Base-by-base conservation (phyloP, 139 green algal species). In the Coelastrella sp. region DNA sequence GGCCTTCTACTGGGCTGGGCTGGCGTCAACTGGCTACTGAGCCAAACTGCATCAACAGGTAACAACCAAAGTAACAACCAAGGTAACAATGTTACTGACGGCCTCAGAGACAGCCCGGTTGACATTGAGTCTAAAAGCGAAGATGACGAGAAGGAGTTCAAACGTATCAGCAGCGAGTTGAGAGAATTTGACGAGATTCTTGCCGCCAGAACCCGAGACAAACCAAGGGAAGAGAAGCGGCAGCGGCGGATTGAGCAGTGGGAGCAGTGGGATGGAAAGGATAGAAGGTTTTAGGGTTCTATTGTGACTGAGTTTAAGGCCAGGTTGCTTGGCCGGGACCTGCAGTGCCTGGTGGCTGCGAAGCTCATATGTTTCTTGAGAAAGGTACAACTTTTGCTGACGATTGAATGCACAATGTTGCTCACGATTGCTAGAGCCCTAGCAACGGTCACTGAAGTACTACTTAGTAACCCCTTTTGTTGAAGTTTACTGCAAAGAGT, bases 161-260 rank as follows among this genome's bases (percentile, higher is more conserved):
- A 60, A 25, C 70, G 9, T n/a, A 81, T 72, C 4, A 74, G 27
- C 19, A 89, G 84, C 68, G 85, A 90, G 85, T 78, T 90, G 85
- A 58, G 85, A 60, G 22, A 74, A 24, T 90, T 90, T 90, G 85
- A 90, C 75, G 74, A 84, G 22, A 17, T 90, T 22, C 73, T 90
- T 1, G 73, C 58, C 7, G 25, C 14, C 7, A 65, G 17, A 8
- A 49, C 35, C 35, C 35, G 35, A 49, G 35, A 49, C 35, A 49
- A 49, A 49, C 35, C 1, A 49, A 49, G 3, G 1, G 35, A 76
- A 76, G 85, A 90, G n/a, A n/a, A n/a, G 73, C 20, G 57, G 25
- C 73, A 70, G 73, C 85, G 19, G 22, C 20, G 68, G 7, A 25
- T 66, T 9, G 56, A 89, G 49, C 20, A 72, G 84, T 78, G 84